Base-by-base conservation (phyloP, 1,284 basidiomycete genomes). In the Austroboletus novae-zelandiae region DNA sequence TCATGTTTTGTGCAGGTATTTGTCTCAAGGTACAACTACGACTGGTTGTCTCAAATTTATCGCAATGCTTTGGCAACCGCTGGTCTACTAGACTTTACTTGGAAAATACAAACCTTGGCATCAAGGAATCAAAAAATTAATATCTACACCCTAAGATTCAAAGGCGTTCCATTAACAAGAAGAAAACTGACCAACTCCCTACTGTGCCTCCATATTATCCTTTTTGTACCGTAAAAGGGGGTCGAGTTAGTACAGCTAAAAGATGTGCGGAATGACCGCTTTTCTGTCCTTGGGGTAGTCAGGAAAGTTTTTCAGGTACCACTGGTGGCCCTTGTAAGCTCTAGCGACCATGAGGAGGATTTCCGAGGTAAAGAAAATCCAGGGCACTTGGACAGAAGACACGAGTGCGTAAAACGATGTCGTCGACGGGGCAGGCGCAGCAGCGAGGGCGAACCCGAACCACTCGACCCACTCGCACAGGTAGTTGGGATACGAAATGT, bases 401-500 rank as follows among this genome's bases (percentile, higher is more conserved):
- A 69, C 57, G 49, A 80, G 75, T 1, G 58, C 52, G 4, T 48
- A 45, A 18, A 67, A 46, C 9, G 68, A 70, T 14, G 60, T 55
- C 44, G 65, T 48, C 5, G 58, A 57, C 1, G 71, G 77, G 5
- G 65, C 15, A 0, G 80, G 75, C 0, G 74, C 69, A 27, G 83
- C 79, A 2, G 89, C 86, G 29, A 92, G 63, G 1, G 91, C 86
- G 62, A 85, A 93, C 9, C 85, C 89, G 9, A 82, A 61, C 90
- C 90, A 94, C 69, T 94, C 92, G 47, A 86, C 59, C 91, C 91
- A 97, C 69, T 96, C 94, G 70, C 88, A 93, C 45, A 94, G 74
- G 69, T 97, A 97, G 71, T 97, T 94, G 2, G 94, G 94, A 70
- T 86, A 95, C n/a, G 91, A 92, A 57, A 97, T 76, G 64, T 79